Percentiles rank a stretch among this genome's conserved stretches.
These are phyloP conservation scores for Monosporozyma aerobia DNA, from an alignment of 805 yeast genomes.

Conservation along the genomic window DNA sequence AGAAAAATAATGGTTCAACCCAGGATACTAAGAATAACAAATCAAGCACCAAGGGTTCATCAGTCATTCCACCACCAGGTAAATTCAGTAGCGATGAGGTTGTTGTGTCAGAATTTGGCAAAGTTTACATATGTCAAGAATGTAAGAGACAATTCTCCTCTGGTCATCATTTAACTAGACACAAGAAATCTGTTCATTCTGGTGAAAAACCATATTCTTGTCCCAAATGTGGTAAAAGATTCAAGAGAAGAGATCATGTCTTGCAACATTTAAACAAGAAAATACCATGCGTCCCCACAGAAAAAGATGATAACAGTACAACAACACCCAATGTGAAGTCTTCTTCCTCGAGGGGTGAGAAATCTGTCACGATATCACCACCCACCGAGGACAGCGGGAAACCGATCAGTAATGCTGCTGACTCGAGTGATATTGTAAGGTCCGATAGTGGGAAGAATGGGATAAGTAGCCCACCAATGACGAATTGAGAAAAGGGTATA, in stretches of 20 bases:
- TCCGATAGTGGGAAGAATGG: background rate
- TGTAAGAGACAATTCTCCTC: slow-evolving; percentile 31
- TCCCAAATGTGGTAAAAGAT: slow-evolving; percentile 31
- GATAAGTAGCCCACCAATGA: background rate
- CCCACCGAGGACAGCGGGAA: background rate
- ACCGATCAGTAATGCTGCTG: background rate
- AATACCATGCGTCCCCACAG: slow-evolving; percentile 24
- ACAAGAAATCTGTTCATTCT: slow-evolving; percentile 32
- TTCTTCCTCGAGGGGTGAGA: background rate
- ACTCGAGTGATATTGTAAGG: background rate
- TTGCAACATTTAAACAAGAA: slow-evolving; percentile 31
- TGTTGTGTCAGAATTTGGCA: slow-evolving; percentile 27
- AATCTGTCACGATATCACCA: background rate
- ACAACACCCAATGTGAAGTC: background rate
- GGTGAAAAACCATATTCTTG: slow-evolving; percentile 33
- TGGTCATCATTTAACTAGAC: slow-evolving; percentile 32
- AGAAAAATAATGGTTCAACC: background rate
- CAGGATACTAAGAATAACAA: slow-evolving; percentile 1
- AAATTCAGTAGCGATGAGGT: slow-evolving; percentile 27
- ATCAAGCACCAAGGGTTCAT: slow-evolving; percentile 5
- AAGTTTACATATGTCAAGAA: slow-evolving; percentile 29
- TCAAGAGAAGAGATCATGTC: slow-evolving; percentile 32
- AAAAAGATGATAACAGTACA: background rate
- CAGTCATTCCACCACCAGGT: slow-evolving; percentile 14
- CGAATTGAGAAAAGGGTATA: background rate